Base-by-base conservation (phyloP, 768 basidiomycete genomes). In the Daedaleopsis nitida region DNA sequence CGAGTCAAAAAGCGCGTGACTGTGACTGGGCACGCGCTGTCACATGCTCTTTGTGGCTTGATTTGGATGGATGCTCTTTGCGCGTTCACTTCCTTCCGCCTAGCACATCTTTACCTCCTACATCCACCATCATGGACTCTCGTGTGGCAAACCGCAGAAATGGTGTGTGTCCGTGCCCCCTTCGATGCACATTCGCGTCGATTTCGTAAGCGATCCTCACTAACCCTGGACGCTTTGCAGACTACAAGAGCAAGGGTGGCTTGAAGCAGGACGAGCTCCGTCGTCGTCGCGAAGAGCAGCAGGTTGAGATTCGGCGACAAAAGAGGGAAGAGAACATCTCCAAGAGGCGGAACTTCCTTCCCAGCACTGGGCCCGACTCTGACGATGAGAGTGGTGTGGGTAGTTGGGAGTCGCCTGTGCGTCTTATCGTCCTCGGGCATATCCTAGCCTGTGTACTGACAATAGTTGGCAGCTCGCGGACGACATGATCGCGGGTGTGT, bases 311-410 rank as follows among this genome's bases (percentile, higher is more conserved):
- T 82, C 85, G 97, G 73, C 86, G 94, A 72, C 94, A 96, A 80
- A 98, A 98, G 80, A 84, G 97, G 68, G 97, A 99, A 75, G 97
- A 99, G 77, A 96, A 95, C 75, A 96, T 98, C 64, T 92, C 96
- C 61, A 99, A 99, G 82, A 85, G 97, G 75, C 83, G 97, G 64
- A 98, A 98, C 76, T 92, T 96, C 73, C 82, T 94, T 59, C 87
- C 94, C 38, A 81, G 85, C 27, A 76, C 84, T 51, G 79, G 82
- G 59, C 80, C 77, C 62, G 96, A 98, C 72, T 97, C 95, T 55
- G 96, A 98, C 84, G 96, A 98, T 65, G 95, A 96, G 72, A 82
- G 86, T 69, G 77, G 83, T 62, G 84, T 83, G 69, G 80, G 73
- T 60, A 73, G 72, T 64, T 93, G 91, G 90, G 89, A 94, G 74